Percentiles rank a stretch among this genome's conserved stretches.
Evolutionary conservation across 2,329 filamentous ascomycete genomes (phyloP).

Genomic region (Xylaria sp.): DNA sequence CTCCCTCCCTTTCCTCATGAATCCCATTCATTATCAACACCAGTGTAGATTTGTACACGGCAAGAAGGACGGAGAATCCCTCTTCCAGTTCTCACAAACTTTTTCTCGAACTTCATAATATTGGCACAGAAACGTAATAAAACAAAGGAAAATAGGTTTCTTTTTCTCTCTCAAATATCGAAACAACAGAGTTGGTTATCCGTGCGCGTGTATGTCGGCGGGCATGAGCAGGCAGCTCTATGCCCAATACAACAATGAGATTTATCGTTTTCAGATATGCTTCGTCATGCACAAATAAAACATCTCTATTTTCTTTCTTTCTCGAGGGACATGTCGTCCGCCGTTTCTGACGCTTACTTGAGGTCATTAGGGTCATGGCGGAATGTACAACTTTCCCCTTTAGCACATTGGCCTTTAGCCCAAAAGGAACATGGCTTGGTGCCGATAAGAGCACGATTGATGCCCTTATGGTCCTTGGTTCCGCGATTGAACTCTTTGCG

Average conservation of each 20-base stretch:
- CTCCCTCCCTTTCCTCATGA: not conserved
- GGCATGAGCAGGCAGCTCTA: not conserved
- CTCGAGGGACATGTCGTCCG: not conserved
- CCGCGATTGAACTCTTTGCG: constrained; percentile 55
- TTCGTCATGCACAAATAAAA: not conserved
- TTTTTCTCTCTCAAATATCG: not conserved
- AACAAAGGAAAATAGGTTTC: not conserved
- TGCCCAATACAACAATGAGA: not conserved
- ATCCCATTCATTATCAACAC: constrained; percentile 8
- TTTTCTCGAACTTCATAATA: not conserved
- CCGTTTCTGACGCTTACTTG: constrained; percentile 34
- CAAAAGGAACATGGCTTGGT: constrained; percentile 77
- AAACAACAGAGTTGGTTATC: not conserved
- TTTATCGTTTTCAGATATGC: not conserved
- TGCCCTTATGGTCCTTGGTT: constrained; percentile 54
- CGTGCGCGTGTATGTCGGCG: not conserved
- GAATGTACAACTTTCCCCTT: constrained; percentile 79
- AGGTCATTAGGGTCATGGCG: constrained; percentile 65
- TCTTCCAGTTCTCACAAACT: not conserved
- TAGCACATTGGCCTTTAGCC: constrained; percentile 75
- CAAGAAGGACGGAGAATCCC: not conserved
- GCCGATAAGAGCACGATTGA: constrained; percentile 68
- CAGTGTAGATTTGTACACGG: not conserved
- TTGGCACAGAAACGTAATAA: not conserved
- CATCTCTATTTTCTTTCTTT: no score